Conservation (phyloP, 805 yeast species). For the Maudiozyma saulgeensis region DNA sequence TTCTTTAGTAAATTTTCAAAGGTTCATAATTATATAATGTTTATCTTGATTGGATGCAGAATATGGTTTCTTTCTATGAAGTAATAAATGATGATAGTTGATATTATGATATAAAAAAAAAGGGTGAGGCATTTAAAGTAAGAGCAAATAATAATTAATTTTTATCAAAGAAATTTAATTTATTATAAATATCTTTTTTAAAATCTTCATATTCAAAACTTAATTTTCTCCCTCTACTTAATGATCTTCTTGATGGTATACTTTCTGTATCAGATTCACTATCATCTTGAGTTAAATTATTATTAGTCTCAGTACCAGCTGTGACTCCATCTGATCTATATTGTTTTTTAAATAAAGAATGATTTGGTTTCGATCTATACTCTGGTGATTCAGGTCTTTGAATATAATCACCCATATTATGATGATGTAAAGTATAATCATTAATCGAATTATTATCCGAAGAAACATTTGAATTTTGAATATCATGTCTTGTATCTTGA, state of each 20-base stretch:
- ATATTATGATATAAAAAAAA: too few relatives aligned
- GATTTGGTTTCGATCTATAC: neutral
- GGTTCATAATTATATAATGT: too few relatives aligned
- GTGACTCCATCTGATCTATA: neutral
- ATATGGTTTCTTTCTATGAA: neutral
- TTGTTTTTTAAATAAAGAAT: constrained; percentile 1
- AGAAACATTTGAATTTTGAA: constrained; percentile 7
- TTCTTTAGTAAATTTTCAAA: too few relatives aligned
- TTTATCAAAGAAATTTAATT: constrained; percentile 19
- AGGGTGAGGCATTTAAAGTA: too few relatives aligned
- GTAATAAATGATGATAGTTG: too few relatives aligned
- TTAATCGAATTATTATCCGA: neutral
- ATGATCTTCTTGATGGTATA: neutral
- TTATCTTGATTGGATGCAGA: too few relatives aligned
- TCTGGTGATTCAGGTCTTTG: neutral
- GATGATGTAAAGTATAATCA: neutral
- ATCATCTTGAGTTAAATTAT: neutral
- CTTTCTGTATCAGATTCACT: neutral
- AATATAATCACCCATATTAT: constrained; percentile 11
- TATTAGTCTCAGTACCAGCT: neutral
- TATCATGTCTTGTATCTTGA: constrained; percentile 10
- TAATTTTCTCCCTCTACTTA: constrained; percentile 15
- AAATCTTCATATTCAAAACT: constrained; percentile 26
- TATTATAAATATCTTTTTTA: constrained; percentile 25
- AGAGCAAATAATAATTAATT: neutral